Evolutionary conservation across 148 eudicot species (phyloP).

Genomic region (Agrostemma githago): DNA sequence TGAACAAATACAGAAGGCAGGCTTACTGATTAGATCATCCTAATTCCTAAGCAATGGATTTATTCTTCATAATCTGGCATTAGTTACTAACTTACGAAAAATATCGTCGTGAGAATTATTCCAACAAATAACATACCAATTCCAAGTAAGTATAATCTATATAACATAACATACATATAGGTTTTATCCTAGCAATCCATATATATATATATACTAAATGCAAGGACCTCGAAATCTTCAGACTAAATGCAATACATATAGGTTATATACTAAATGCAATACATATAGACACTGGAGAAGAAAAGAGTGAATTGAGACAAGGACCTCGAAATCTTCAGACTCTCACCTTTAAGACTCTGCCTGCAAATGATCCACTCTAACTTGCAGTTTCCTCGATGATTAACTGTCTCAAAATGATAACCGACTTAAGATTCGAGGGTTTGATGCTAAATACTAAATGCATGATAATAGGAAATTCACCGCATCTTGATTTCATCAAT

Average conservation of each 20-base stretch:
- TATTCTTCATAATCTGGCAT: neutral
- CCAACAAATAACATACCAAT: too few relatives aligned
- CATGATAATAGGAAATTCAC: neutral
- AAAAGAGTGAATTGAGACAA: neutral
- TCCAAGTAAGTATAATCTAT: too few relatives aligned
- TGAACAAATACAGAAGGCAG: too few relatives aligned
- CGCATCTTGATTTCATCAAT: neutral
- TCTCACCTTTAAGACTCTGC: neutral
- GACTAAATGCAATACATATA: too few relatives aligned
- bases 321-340: neutral
- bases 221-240: neutral
- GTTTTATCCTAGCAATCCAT: too few relatives aligned
- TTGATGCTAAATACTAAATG: neutral
- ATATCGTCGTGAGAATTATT: too few relatives aligned
- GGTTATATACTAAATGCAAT: too few relatives aligned
- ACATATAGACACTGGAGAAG: neutral
- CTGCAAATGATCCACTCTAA: neutral
- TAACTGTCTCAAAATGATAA: neutral
- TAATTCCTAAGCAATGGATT: neutral
- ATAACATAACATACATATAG: too few relatives aligned
- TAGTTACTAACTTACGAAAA: neutral
- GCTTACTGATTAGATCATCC: neutral
- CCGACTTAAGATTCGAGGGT: too few relatives aligned
- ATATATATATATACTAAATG: too few relatives aligned
- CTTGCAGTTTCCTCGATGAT: neutral